Percentiles rank a stretch among this genome's conserved stretches.
Conservation (phyloP, 2,329 filamentous ascomycete genomes). For the Knoxdaviesia capensis region DNA sequence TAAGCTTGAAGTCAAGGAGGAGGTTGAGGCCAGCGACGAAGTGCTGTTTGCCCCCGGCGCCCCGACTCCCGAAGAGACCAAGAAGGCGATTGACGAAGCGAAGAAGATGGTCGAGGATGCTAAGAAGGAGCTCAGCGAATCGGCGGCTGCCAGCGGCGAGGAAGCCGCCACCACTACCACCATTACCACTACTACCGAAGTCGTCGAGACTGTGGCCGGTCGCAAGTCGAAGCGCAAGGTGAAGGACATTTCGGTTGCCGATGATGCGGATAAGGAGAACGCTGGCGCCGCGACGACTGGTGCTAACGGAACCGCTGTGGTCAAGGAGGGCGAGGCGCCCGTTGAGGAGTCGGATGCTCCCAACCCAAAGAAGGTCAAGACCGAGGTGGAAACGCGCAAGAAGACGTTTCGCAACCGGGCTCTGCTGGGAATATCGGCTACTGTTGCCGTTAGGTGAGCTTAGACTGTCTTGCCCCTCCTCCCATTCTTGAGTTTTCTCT, state of each 20-base stretch:
- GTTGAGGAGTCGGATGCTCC: constrained; percentile 21
- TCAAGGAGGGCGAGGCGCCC: constrained; percentile 16
- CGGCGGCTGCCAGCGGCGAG: constrained; percentile 4
- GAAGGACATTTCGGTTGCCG: constrained; percentile 48
- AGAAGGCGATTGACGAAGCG: constrained; percentile 69
- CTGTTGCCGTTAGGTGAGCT: constrained; percentile 77
- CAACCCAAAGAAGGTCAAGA: constrained; percentile 57
- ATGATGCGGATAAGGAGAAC: constrained; percentile 21
- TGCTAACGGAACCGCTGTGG: constrained; percentile 2
- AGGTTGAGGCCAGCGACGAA: constrained; percentile 37
- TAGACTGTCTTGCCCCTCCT: neutral
- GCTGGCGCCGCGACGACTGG: neutral
- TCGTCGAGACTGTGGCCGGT: constrained; percentile 19
- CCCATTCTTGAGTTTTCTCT: constrained; percentile 4
- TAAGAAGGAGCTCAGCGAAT: constrained; percentile 19
- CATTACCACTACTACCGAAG: constrained; percentile 12
- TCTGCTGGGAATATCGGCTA: constrained; percentile 68
- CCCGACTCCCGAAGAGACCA: constrained; percentile 56
- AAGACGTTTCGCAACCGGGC: constrained; percentile 75
- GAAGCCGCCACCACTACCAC: constrained; percentile 12
- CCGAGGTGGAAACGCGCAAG: constrained; percentile 64
- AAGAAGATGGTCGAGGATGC: constrained; percentile 69
- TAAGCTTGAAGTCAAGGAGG: constrained; percentile 49
- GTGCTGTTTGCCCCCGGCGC: constrained; percentile 31
- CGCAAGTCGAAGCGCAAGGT: constrained; percentile 54